A percentile compares a stretch with the other conserved stretches of the same genome.
phyloP scores from a whole-genome alignment of 2,329 filamentous ascomycete genomes.

The Phaeomoniella chlamydospora region DNA sequence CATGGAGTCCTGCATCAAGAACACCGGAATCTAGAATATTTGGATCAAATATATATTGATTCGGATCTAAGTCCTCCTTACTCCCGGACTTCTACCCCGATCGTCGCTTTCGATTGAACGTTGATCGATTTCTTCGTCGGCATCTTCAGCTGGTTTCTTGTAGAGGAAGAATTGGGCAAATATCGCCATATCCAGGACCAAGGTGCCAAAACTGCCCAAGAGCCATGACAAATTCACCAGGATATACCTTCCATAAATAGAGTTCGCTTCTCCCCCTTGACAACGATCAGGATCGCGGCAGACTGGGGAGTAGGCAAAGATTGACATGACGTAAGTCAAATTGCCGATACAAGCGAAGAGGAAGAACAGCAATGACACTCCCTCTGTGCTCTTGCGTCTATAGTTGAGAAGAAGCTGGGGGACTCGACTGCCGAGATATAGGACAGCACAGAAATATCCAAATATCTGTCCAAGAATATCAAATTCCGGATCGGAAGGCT shows the following conservation, averaged over 20 bases:
- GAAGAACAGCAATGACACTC: slow-evolving; percentile 88
- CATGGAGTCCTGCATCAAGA: too few relatives aligned
- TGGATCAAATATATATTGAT: too few relatives aligned
- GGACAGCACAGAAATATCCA: slow-evolving; percentile 76
- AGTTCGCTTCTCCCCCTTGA: slow-evolving; percentile 46
- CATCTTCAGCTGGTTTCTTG: slow-evolving; percentile 21
- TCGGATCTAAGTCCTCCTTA: not conserved
- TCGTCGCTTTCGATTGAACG: slow-evolving; percentile 3
- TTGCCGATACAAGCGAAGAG: slow-evolving; percentile 94
- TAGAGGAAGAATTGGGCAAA: slow-evolving; percentile 92
- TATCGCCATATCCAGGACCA: slow-evolving; percentile 71
- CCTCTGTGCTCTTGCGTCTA: slow-evolving; percentile 81
- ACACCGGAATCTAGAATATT: too few relatives aligned
- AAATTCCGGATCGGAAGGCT: slow-evolving; percentile 35
- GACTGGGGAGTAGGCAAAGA: slow-evolving; percentile 73
- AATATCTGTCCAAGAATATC: slow-evolving; percentile 75
- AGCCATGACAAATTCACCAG: slow-evolving; percentile 86
- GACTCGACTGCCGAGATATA: slow-evolving; percentile 80
- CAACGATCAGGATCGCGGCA: slow-evolving; percentile 43
- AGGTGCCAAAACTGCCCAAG: slow-evolving; percentile 72
- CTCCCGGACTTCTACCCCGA: not conserved
- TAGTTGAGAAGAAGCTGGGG: slow-evolving; percentile 90
- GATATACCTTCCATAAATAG: slow-evolving; percentile 66
- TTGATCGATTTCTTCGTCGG: slow-evolving; percentile 6
- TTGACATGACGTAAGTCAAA: slow-evolving; percentile 80